Evolutionary conservation across 2,329 filamentous ascomycete genomes (phyloP).

Genomic region (Cytospora piceae): DNA sequence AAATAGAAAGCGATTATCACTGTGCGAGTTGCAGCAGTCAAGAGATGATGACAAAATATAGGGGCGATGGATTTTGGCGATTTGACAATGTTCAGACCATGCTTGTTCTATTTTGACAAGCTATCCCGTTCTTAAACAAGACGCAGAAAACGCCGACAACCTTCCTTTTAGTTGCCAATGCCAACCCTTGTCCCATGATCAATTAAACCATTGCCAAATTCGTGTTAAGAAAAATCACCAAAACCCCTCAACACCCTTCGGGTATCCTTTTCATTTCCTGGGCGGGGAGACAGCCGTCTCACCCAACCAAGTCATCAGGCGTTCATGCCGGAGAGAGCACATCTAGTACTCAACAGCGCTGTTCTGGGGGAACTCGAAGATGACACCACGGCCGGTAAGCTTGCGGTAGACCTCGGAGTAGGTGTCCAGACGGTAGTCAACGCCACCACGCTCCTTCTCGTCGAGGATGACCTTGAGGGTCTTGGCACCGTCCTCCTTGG

Average conservation of each 20-base stretch:
- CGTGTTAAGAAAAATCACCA: constrained; percentile 7
- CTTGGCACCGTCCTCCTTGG: constrained; percentile 99
- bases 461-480: constrained; percentile 98
- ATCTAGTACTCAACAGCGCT: constrained; percentile 79
- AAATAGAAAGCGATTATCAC: constrained; percentile 1
- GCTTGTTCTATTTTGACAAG: constrained; percentile 31
- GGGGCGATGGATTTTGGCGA: constrained; percentile 16
- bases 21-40: background rate
- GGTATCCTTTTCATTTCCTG: constrained; percentile 22
- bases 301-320: constrained; percentile 6
- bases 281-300: background rate
- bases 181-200: constrained; percentile 28
- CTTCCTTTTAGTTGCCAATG: constrained; percentile 25
- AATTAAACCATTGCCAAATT: constrained; percentile 26
- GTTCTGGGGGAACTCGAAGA: constrained; percentile 97
- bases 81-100: constrained; percentile 29
- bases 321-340: constrained; percentile 18
- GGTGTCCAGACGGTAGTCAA: constrained; percentile 99
- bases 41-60: background rate
- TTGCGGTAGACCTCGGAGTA: constrained; percentile 99
- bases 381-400: constrained; percentile 92
- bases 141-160: constrained; percentile 28
- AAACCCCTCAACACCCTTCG: constrained; percentile 15
- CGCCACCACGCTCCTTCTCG: constrained; percentile 99
- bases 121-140: constrained; percentile 23